Evolutionary conservation across 495 filamentous ascomycete species (phyloP), one percentile per base, ranked within the genome.

Genomic region (Penicillium flavigenum): DNA sequence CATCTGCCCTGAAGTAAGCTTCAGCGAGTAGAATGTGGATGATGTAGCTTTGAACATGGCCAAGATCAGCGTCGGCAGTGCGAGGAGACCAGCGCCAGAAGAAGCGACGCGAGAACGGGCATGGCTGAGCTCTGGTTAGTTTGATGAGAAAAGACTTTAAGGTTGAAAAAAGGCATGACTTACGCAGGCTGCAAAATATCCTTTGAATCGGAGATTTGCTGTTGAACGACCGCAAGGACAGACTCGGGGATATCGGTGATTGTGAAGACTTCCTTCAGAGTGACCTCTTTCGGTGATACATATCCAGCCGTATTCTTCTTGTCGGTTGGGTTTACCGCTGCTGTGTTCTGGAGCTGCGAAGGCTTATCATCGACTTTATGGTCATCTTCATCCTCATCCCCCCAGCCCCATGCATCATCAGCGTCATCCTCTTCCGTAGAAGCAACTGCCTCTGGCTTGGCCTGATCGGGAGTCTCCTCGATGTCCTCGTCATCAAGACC

Each of bases 41-140:
- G 91, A 88, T 2, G 90, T 85, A 12, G 94, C 92, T 47, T 95
- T 88, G 73, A 92, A 98, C 83, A 96, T 89, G 26, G 92, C 90
- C 22, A 99, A 75, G 19, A 92, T 81, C 31, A 95, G 82, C 1
- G 89, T 89, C 26, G 94, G 93, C 10, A 99, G 75, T 39, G 85
- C 82, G 63, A 92, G 87, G 8, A 99, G 80, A 4, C 85, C 89
- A 22, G 83, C 69, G 7, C 88, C 89, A 8, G 91, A 90, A 19
- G 88, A 78, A 6, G 88, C 80, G 43, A 96, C 80, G 14, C 81
- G 75, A 7, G 84, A 83, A 4, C 70, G 63, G 24, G 72, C 60
- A 62, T 77, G 71, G 31, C 78, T 77, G 19, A 54, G 36, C 52
- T 44, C 27, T 61, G 66, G 36, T 72, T 72, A 71, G 68, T 47